A percentile compares a stretch with the other conserved stretches of the same genome.
Conservation (phyloP, 805 yeast genomes). For the Blastobotrys peoriensis region DNA sequence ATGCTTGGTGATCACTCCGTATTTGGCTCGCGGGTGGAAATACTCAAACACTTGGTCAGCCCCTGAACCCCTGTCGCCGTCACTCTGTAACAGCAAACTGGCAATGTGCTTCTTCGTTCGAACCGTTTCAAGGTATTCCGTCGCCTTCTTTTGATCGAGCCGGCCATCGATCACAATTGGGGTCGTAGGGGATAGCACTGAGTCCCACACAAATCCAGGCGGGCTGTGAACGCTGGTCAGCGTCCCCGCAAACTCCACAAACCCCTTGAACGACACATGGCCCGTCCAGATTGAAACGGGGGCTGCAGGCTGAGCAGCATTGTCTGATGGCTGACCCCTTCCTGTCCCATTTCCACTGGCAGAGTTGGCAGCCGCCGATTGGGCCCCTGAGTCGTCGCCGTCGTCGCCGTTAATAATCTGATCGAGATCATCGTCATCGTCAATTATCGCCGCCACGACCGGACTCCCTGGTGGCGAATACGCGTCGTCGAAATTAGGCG, state of each 20-base stretch:
- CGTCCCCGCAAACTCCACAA: conserved; percentile 39
- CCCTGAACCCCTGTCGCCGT: conserved; percentile 17
- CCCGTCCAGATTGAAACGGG: conserved; percentile 26
- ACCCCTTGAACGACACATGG: conserved; percentile 42
- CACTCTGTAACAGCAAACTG: conserved; percentile 39
- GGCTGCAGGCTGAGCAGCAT: neutral
- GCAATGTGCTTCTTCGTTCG: conserved; percentile 45
- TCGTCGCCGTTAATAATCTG: conserved; percentile 22
- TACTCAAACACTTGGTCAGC: conserved; percentile 40
- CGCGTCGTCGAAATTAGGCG: neutral
- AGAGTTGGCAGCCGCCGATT: neutral
- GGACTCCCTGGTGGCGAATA: conserved; percentile 6
- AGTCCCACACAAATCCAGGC: conserved; percentile 20
- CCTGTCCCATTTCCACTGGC: neutral
- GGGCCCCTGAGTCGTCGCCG: conserved; percentile 3
- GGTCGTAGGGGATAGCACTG: conserved; percentile 15
- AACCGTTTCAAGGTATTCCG: conserved; percentile 45
- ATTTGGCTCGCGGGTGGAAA: conserved; percentile 41
- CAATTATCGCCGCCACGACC: conserved; percentile 17
- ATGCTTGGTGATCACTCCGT: conserved; percentile 49
- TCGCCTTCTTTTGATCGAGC: conserved; percentile 49
- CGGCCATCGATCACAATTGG: conserved; percentile 57
- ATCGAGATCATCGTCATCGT: conserved; percentile 33
- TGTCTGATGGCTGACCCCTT: neutral
- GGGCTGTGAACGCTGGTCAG: conserved; percentile 33